Conservation (phyloP, 345 rosid genomes). For the Raphanus sativus region DNA sequence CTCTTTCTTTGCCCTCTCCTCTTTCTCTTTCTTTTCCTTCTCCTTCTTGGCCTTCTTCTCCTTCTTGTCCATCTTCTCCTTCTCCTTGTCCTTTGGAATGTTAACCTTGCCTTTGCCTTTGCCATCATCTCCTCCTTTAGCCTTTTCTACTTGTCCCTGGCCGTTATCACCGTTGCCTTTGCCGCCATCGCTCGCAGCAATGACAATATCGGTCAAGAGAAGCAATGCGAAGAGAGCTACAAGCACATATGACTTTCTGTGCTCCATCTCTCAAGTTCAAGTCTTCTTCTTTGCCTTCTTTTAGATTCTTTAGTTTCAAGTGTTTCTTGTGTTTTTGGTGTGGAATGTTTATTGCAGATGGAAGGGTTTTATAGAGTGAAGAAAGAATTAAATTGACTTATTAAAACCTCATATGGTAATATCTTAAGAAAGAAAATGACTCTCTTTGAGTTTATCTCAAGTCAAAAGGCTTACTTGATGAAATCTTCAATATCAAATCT, state of each 20-base stretch:
- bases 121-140: slow-evolving; percentile 7
- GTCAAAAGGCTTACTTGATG: slow-evolving; percentile 19
- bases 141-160: slow-evolving; percentile 22
- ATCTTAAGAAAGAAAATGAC: slow-evolving; percentile 25
- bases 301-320: slow-evolving; percentile 13
- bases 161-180: slow-evolving; percentile 17
- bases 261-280: slow-evolving; percentile 31
- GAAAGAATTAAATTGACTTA: slow-evolving; percentile 23
- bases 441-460: slow-evolving; percentile 40
- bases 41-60: slow-evolving; percentile 4
- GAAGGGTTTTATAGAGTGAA: slow-evolving; percentile 28
- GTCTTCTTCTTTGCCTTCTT: slow-evolving; percentile 17
- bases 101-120: slow-evolving; percentile 23
- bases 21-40: slow-evolving; percentile 18
- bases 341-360: slow-evolving; percentile 19
- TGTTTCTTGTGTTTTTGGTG: slow-evolving; percentile 20
- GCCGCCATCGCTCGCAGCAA: slow-evolving; percentile 31
- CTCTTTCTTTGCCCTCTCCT: not conserved
- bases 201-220: slow-evolving; percentile 38
- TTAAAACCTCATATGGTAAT: slow-evolving; percentile 23
- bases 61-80: not conserved
- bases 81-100: slow-evolving; percentile 22
- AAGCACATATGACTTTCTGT: slow-evolving; percentile 37
- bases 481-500: slow-evolving; percentile 17
- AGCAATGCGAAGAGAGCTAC: slow-evolving; percentile 43